These are phyloP conservation scores for Alisma plantagoaquatica DNA, from an alignment of 106 monocot genomes.

Conservation along the genomic window DNA sequence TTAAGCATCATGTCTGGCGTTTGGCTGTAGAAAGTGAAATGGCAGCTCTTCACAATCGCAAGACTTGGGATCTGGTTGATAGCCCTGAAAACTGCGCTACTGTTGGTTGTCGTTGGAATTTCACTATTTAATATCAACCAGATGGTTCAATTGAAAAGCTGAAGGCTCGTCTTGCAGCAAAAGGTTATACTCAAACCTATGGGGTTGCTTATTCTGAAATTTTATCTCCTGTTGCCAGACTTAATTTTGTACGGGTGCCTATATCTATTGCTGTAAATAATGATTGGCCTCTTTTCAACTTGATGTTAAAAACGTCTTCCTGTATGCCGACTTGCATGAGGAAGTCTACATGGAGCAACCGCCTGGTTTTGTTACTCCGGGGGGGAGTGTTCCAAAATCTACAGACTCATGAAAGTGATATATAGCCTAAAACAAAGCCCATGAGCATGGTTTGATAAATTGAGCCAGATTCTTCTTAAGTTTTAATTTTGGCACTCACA, in stretches of 20 bases:
- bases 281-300: background rate
- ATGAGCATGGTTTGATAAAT: too few species aligned
- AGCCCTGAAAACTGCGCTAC: background rate
- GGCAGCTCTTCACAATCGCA: background rate
- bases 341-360: background rate
- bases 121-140: background rate
- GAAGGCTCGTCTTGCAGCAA: background rate
- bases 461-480: too few species aligned
- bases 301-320: background rate
- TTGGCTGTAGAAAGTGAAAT: background rate
- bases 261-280: background rate
- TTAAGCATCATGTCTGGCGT: background rate
- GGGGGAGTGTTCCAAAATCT: background rate
- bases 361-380: background rate
- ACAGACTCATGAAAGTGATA: background rate
- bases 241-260: too few species aligned
- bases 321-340: background rate
- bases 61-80: background rate
- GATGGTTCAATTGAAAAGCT: background rate
- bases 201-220: background rate
- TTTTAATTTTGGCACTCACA: too few species aligned
- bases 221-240: background rate
- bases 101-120: background rate
- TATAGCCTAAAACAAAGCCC: background rate
- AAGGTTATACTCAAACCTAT: background rate